phyloP scores from a whole-genome alignment of 768 basidiomycete species.

The Tylopilus sp. region DNA sequence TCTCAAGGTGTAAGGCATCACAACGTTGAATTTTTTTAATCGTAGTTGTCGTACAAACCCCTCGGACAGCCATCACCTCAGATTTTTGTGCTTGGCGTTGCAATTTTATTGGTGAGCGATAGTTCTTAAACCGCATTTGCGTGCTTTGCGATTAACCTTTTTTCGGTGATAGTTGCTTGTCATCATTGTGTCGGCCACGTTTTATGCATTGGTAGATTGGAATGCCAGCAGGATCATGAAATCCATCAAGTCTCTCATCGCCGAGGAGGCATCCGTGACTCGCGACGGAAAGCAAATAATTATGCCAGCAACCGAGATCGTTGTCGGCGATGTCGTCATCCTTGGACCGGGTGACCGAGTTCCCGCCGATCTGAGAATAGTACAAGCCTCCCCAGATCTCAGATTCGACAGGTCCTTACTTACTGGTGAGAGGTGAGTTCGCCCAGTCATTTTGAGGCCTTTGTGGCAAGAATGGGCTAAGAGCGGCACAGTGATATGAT shows the following conservation, averaged over 20 bases:
- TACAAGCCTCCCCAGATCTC: constrained; percentile 14
- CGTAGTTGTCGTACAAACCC: constrained; percentile 47
- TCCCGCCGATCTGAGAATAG: constrained; percentile 54
- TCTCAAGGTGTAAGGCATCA: background rate
- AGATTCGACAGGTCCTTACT: too few species aligned
- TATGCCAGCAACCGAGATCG: constrained; percentile 50
- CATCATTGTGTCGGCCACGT: constrained; percentile 26
- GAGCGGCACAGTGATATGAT: constrained; percentile 34
- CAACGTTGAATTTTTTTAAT: constrained; percentile 11
- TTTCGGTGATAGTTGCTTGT: constrained; percentile 32
- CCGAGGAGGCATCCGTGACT: constrained; percentile 52
- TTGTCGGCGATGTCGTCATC: constrained; percentile 47
- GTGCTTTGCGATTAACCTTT: constrained; percentile 17
- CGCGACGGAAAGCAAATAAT: constrained; percentile 45
- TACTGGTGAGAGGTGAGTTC: constrained; percentile 16
- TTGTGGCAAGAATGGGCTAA: background rate
- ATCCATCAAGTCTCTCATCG: constrained; percentile 55
- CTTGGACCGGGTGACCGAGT: constrained; percentile 53
- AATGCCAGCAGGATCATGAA: constrained; percentile 18
- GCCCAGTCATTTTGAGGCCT: background rate
- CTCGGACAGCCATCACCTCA: constrained; percentile 44
- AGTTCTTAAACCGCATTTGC: background rate
- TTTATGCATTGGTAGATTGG: too few species aligned
- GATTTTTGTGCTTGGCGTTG: constrained; percentile 45
- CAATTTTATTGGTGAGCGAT: constrained; percentile 40